A percentile compares a stretch with the other conserved stretches of the same genome.
Conservation (phyloP, 2,329 filamentous ascomycete genomes). For the Kalmusia sp. region DNA sequence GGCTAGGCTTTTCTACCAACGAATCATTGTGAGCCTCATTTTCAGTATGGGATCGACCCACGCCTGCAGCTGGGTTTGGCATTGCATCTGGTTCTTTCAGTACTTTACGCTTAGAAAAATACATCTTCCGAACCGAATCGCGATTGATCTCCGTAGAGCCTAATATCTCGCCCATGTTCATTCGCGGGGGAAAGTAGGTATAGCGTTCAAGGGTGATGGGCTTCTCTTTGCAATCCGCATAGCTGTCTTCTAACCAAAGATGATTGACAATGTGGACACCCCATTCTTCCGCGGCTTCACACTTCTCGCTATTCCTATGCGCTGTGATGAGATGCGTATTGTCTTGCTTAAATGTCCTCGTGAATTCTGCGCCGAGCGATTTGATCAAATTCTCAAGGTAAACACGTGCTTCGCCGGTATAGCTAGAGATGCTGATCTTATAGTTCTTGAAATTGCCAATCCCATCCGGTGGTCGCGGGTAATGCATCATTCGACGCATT, state of each 20-base stretch:
- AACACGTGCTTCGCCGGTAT: slow-evolving; percentile 89
- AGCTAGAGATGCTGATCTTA: slow-evolving; percentile 92
- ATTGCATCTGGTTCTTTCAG: slow-evolving; percentile 24
- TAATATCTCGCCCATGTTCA: slow-evolving; percentile 91
- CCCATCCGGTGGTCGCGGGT: slow-evolving; percentile 78
- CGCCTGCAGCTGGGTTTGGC: slow-evolving; percentile 27
- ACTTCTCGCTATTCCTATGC: slow-evolving; percentile 89
- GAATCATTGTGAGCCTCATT: slow-evolving; percentile 33
- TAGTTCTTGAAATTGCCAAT: slow-evolving; percentile 79
- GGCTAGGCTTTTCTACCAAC: slow-evolving; percentile 26
- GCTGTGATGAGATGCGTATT: slow-evolving; percentile 97
- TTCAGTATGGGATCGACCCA: slow-evolving; percentile 22
- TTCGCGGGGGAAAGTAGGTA: slow-evolving; percentile 84
- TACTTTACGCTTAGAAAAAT: slow-evolving; percentile 55
- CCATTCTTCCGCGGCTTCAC: slow-evolving; percentile 90
- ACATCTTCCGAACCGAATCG: slow-evolving; percentile 73
- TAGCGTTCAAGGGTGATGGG: slow-evolving; percentile 77
- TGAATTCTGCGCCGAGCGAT: slow-evolving; percentile 85
- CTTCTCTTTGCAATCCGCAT: slow-evolving; percentile 83
- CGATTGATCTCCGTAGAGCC: slow-evolving; percentile 87
- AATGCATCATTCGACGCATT: slow-evolving; percentile 82
- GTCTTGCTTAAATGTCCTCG: slow-evolving; percentile 91
- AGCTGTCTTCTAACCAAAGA: slow-evolving; percentile 96
- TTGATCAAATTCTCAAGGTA: slow-evolving; percentile 92
- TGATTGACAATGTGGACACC: slow-evolving; percentile 90